Evolutionary conservation across 306 rosid genomes (phyloP).

Genomic region (Glycine latifolia): DNA sequence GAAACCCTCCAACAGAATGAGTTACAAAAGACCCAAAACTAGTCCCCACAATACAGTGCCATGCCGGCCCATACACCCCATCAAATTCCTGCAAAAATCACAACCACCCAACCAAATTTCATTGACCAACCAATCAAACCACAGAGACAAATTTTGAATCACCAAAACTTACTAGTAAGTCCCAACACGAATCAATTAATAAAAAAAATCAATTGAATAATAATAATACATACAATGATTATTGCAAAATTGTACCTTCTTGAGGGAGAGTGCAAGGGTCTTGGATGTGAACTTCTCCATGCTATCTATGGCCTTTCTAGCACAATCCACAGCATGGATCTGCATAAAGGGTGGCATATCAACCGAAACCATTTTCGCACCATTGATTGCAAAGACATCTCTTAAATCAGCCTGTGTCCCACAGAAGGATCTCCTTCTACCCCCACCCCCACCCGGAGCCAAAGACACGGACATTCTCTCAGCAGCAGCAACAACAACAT

Average conservation of each 20-base stretch:
- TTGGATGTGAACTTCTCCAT: constrained; percentile 93
- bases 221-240: no score
- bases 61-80: constrained; percentile 94
- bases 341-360: constrained; percentile 99
- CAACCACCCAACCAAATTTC: constrained; percentile 53
- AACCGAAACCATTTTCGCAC: constrained; percentile 79
- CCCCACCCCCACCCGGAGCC: constrained; percentile 53
- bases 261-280: constrained; percentile 86
- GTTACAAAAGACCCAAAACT: constrained; percentile 98
- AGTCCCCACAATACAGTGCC: constrained; percentile 98
- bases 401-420: constrained; percentile 66
- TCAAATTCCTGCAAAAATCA: constrained; percentile 84
- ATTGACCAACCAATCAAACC: constrained; percentile 48
- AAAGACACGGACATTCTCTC: constrained; percentile 55
- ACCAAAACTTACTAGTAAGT: background rate
- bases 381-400: constrained; percentile 75
- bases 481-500: background rate
- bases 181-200: background rate
- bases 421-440: constrained; percentile 73
- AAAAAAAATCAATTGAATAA: no score
- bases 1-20: constrained; percentile 90
- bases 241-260: constrained; percentile 57
- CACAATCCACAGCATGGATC: constrained; percentile 92
- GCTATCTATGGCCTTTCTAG: constrained; percentile 83
- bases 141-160: constrained; percentile 36